These are phyloP conservation scores for Cystobasidium sp. DNA, from an alignment of 1,284 basidiomycete genomes.

Conservation along the genomic window DNA sequence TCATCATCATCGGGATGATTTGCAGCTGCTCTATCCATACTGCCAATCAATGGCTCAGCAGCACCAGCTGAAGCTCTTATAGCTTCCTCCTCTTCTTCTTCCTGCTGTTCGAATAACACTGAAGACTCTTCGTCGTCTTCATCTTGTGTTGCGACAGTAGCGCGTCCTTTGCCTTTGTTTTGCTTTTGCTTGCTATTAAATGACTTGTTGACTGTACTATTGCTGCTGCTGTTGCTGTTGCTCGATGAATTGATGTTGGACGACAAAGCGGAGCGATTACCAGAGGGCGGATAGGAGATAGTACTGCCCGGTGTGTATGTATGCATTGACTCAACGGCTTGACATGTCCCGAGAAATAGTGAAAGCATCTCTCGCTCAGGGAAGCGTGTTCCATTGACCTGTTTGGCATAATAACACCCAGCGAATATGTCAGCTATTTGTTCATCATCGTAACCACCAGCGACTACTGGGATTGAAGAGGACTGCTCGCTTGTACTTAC, in stretches of 20 bases:
- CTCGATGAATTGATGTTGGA: not conserved
- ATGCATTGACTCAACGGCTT: conserved; percentile 92
- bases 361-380: conserved; percentile 85
- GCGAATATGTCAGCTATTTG: too few relatives aligned
- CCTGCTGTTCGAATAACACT: conserved; percentile 52
- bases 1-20: conserved; percentile 38
- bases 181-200: not conserved
- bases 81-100: conserved; percentile 51
- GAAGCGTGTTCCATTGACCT: conserved; percentile 72
- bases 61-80: conserved; percentile 49
- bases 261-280: conserved; percentile 31
- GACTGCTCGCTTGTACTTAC: conserved; percentile 57
- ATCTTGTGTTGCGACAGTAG: conserved; percentile 51
- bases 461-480: not conserved
- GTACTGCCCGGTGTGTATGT: conserved; percentile 66
- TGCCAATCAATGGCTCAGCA: conserved; percentile 55
- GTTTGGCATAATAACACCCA: not conserved
- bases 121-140: conserved; percentile 54
- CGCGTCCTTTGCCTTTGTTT: conserved; percentile 64
- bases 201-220: too few relatives aligned
- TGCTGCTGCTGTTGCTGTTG: too few relatives aligned
- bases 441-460: too few relatives aligned
- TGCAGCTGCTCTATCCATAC: conserved; percentile 44
- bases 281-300: conserved; percentile 47
- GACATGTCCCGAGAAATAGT: conserved; percentile 90